These are phyloP conservation scores for Stephanodiscus minutulus DNA, from an alignment of 108 stramenopile genomes.

Conservation along the genomic window DNA sequence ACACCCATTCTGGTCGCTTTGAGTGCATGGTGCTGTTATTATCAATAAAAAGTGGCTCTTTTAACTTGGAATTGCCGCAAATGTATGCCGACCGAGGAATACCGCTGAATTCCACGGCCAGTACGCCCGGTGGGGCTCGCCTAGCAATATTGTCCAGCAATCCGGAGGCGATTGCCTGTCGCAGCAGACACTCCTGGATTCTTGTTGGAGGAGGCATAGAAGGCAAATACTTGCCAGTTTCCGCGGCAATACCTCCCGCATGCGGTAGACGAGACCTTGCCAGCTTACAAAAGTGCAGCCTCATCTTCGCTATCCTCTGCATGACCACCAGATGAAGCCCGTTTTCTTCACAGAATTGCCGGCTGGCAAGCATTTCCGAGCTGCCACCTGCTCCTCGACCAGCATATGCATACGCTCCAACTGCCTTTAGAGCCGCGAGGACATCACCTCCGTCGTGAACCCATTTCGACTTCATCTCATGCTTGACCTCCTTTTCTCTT, in stretches of 20 bases:
- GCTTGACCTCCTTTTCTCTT: slow-evolving; percentile 31
- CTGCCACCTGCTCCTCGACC: slow-evolving; percentile 79
- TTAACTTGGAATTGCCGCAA: slow-evolving; percentile 53
- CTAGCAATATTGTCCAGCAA: slow-evolving; percentile 83
- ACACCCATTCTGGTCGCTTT: slow-evolving; percentile 79
- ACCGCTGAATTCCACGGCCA: slow-evolving; percentile 62
- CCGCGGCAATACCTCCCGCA: slow-evolving; percentile 71
- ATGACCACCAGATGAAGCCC: slow-evolving; percentile 76
- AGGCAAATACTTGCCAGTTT: slow-evolving; percentile 60
- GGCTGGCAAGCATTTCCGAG: slow-evolving; percentile 67
- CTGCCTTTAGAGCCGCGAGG: slow-evolving; percentile 75
- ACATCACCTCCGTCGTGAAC: slow-evolving; percentile 79
- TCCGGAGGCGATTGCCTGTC: slow-evolving; percentile 76
- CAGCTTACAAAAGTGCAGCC: slow-evolving; percentile 75
- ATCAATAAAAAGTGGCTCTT: slow-evolving; percentile 82
- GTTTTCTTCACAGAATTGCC: slow-evolving; percentile 84
- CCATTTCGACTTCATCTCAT: slow-evolving; percentile 62
- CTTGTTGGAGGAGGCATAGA: slow-evolving; percentile 84
- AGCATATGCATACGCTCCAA: slow-evolving; percentile 84
- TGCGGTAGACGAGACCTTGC: slow-evolving; percentile 67
- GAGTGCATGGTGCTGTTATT: slow-evolving; percentile 69
- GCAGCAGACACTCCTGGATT: slow-evolving; percentile 62
- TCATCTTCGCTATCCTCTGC: slow-evolving; percentile 84
- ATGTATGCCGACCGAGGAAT: slow-evolving; percentile 79
- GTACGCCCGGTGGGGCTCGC: slow-evolving; percentile 67